These are phyloP conservation scores for Fusarium ambrosium DNA, from an alignment of 2,329 filamentous ascomycete genomes.

Conservation along the genomic window DNA sequence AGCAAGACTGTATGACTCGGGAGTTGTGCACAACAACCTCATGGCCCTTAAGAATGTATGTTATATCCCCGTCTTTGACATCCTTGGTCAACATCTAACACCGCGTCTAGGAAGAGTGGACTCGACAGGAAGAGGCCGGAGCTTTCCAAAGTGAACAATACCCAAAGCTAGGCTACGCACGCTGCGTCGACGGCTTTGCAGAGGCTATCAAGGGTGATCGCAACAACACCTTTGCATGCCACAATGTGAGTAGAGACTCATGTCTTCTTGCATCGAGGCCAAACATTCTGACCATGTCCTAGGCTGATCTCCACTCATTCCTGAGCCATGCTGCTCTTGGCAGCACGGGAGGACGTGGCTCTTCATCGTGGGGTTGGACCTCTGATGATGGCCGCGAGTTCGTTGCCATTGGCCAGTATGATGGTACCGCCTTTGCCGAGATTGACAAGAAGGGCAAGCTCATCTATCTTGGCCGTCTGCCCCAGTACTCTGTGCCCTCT, in stretches of 20 bases:
- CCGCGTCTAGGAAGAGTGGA: conserved; percentile 48
- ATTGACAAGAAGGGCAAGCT: conserved; percentile 59
- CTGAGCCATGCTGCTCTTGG: conserved; percentile 67
- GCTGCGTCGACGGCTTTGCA: conserved; percentile 59
- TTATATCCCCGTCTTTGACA: rapidly evolving
- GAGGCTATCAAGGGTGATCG: conserved; percentile 60
- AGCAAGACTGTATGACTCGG: conserved; percentile 33
- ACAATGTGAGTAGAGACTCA: conserved; percentile 52
- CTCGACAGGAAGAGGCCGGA: conserved; percentile 50
- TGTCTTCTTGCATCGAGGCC: rapidly evolving
- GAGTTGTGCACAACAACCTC: conserved; percentile 37
- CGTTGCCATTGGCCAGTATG: conserved; percentile 62
- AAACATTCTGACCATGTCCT: background rate
- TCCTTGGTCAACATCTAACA: background rate
- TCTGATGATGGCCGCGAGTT: conserved; percentile 63
- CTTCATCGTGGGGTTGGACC: conserved; percentile 63
- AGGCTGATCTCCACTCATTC: conserved; percentile 67
- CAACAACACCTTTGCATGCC: conserved; percentile 63
- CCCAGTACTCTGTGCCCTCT: conserved; percentile 54
- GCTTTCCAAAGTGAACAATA: conserved; percentile 53
- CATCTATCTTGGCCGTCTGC: conserved; percentile 61
- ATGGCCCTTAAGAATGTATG: conserved; percentile 35
- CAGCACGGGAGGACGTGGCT: conserved; percentile 54
- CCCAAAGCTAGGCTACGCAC: conserved; percentile 54
- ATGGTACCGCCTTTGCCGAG: conserved; percentile 65